phyloP scores from a whole-genome alignment of 2,329 filamentous ascomycete species.

The Penicillium sp. region DNA sequence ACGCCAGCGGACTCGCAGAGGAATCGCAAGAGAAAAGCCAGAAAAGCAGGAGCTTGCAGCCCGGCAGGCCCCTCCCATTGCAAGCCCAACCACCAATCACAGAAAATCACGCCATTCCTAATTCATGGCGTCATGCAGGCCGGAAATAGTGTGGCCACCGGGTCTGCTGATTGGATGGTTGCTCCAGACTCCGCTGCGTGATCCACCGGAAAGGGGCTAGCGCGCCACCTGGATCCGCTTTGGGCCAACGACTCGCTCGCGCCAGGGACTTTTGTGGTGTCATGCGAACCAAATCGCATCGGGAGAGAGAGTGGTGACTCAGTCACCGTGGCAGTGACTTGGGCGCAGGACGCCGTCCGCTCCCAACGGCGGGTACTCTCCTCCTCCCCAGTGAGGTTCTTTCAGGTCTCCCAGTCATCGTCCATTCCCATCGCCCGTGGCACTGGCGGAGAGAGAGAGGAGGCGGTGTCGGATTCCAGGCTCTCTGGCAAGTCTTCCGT shows the following conservation, averaged over 20 bases:
- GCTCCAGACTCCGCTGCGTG: conserved; percentile 22
- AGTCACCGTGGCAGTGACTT: too few relatives aligned
- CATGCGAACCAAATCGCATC: too few relatives aligned
- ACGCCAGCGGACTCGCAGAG: too few relatives aligned
- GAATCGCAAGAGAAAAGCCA: neutral
- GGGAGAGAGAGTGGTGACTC: too few relatives aligned
- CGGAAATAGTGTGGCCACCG: conserved; percentile 25
- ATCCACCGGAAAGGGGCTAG: conserved; percentile 22
- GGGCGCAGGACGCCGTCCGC: too few relatives aligned
- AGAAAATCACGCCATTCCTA: conserved; percentile 21
- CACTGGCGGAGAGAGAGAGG: too few relatives aligned
- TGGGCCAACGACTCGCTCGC: conserved; percentile 11
- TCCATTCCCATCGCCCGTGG: too few relatives aligned
- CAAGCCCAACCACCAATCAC: conserved; percentile 13
- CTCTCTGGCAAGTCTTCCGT: too few relatives aligned
- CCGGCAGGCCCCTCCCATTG: conserved; percentile 1
- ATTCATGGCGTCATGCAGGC: conserved; percentile 30
- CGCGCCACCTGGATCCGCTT: conserved; percentile 27
- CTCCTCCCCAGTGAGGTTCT: too few relatives aligned
- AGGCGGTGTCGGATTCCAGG: too few relatives aligned
- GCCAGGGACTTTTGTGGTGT: neutral
- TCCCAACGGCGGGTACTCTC: too few relatives aligned
- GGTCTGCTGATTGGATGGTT: conserved; percentile 17
- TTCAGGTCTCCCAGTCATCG: too few relatives aligned
- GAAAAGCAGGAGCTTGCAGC: neutral